These are phyloP conservation scores for Adansonia grandidieri DNA, from an alignment of 441 rosid genomes.

Conservation along the genomic window DNA sequence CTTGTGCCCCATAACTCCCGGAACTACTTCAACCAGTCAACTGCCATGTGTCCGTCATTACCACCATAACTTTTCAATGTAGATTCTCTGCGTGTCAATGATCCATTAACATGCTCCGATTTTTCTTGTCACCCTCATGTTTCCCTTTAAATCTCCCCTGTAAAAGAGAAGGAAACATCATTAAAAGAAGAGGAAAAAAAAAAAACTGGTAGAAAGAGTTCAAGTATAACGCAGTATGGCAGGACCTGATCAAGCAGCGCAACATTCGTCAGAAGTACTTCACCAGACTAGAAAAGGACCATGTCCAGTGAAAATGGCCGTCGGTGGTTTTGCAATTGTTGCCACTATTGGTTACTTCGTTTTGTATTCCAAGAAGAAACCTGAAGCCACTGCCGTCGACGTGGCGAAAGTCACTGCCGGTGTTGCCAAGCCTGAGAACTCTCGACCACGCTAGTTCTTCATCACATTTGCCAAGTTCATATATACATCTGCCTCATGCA, in stretches of 20 bases:
- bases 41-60: background rate
- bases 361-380: slow-evolving; percentile 62
- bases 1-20: background rate
- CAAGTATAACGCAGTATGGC: slow-evolving; percentile 29
- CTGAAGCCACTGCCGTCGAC: slow-evolving; percentile 67
- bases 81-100: background rate
- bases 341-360: slow-evolving; percentile 54
- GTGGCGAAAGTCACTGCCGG: slow-evolving; percentile 64
- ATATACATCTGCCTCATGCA: background rate
- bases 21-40: background rate
- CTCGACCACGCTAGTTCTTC: slow-evolving; percentile 49
- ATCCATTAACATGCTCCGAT: background rate
- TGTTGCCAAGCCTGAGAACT: slow-evolving; percentile 40
- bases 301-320: slow-evolving; percentile 40
- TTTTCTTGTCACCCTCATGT: slow-evolving; percentile 12
- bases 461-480: background rate
- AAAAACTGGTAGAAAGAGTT: background rate
- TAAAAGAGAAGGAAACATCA: background rate
- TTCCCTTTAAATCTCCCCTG: slow-evolving; percentile 10
- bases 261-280: slow-evolving; percentile 40
- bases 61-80: background rate
- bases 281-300: slow-evolving; percentile 38
- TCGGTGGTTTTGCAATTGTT: slow-evolving; percentile 35
- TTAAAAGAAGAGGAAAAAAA: background rate
- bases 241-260: slow-evolving; percentile 45